Percentiles rank a stretch among this genome's conserved stretches.
Conservation (phyloP, 2,329 filamentous ascomycete genomes). For the Ramularia endophylla region DNA sequence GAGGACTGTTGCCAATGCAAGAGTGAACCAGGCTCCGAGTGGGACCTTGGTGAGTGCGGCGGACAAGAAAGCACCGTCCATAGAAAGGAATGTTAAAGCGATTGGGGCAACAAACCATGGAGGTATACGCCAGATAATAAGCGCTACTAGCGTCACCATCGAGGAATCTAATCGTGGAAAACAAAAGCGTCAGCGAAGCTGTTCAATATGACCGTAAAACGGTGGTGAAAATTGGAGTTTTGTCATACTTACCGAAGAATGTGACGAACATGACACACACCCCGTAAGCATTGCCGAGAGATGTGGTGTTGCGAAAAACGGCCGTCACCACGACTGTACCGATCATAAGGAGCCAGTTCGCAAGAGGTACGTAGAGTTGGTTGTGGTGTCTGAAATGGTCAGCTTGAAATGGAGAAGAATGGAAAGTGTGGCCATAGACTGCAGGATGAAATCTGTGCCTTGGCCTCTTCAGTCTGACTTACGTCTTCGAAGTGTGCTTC, state of each 20-base stretch:
- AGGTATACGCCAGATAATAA: slow-evolving; percentile 65
- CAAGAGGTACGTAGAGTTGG: slow-evolving; percentile 69
- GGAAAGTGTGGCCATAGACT: slow-evolving; percentile 40
- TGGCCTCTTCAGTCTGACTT: too few relatives aligned
- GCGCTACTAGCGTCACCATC: slow-evolving; percentile 65
- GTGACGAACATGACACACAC: slow-evolving; percentile 76
- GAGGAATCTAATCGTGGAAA: slow-evolving; percentile 46
- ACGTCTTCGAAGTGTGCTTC: slow-evolving; percentile 62
- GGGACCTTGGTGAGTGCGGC: slow-evolving; percentile 68
- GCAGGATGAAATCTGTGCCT: too few relatives aligned
- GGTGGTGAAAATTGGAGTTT: too few relatives aligned
- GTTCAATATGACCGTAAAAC: too few relatives aligned
- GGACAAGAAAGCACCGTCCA: slow-evolving; percentile 66
- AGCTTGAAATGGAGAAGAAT: slow-evolving; percentile 72
- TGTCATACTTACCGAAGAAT: slow-evolving; percentile 55
- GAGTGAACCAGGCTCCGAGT: slow-evolving; percentile 71
- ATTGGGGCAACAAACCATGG: slow-evolving; percentile 54
- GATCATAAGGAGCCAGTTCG: slow-evolving; percentile 72
- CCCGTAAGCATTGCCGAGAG: slow-evolving; percentile 67
- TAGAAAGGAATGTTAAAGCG: slow-evolving; percentile 57
- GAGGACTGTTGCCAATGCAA: slow-evolving; percentile 58
- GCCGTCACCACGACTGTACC: slow-evolving; percentile 69
- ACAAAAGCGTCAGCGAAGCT: too few relatives aligned
- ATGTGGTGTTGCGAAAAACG: slow-evolving; percentile 45
- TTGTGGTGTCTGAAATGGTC: slow-evolving; percentile 64